Evolutionary conservation across 2,329 filamentous ascomycete species (phyloP), one percentile per base, ranked within the genome.

Genomic region (Alternaria incomplexa): DNA sequence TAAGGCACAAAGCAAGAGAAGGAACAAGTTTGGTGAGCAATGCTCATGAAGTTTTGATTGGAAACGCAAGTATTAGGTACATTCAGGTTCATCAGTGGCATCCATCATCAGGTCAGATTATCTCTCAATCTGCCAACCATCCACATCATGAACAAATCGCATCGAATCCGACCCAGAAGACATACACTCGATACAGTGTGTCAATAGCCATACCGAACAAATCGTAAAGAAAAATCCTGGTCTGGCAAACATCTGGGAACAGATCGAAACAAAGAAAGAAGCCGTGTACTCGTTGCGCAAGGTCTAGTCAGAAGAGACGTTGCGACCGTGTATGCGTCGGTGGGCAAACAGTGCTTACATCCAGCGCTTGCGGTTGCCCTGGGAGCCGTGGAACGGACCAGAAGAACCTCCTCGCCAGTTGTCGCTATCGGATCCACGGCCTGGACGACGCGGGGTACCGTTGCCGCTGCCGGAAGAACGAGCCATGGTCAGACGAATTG

Each of bases 401-500:
- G 46, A 22, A 61, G 61, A 56, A 56, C 62, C 30, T 54, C 56
- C 60, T 36, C 54, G 36, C 36, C 36, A 40, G n/a, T 40, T 40
- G 36, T 40, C 36, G 36, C 36, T 40, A 40, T 40, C 36, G 11
- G 36, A 40, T 47, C 56, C 30, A 20, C 67, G 65, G 45, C 62
- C 22, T 52, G 61, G 48, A 40, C 62, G 65, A 63, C 63, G 63
- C 1, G 67, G 61, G 45, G 64, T 68, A 25, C 57, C 63, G 32
- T 58, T 45, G 40, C 56, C 48, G 20, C 32, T 61, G 58, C 53
- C 52, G 46, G 59, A 48, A 15, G 72, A 64, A 23, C 58, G 69
- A 40, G 66, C 73, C 25, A 77, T 76, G 52, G 73, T 63, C 51
- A 74, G 74, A 15, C 62, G 51, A 20, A 56, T 48, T 50, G 55